These are phyloP conservation scores for Aspergillus hiratsukae DNA, from an alignment of 2,329 filamentous ascomycete genomes.

Conservation along the genomic window DNA sequence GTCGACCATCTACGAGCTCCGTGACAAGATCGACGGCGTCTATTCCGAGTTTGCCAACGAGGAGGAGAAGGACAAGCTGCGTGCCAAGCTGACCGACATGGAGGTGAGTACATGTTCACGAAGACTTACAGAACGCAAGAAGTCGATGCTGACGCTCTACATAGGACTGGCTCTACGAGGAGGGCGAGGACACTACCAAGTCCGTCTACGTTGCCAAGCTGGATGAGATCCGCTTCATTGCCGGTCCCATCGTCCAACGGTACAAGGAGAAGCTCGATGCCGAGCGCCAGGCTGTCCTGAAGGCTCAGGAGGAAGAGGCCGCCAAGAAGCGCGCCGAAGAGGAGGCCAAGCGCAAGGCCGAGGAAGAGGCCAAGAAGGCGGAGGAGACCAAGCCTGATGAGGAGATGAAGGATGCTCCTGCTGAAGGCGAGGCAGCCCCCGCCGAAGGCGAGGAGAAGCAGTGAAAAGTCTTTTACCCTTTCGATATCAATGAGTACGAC, in stretches of 20 bases:
- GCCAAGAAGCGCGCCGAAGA: conserved; percentile 61
- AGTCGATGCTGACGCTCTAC: conserved; percentile 17
- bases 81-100: conserved; percentile 72
- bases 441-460: conserved; percentile 37
- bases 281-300: conserved; percentile 69
- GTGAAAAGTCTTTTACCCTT: conserved; percentile 19
- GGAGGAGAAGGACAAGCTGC: conserved; percentile 85
- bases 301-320: conserved; percentile 61
- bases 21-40: conserved; percentile 89
- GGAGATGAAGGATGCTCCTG: conserved; percentile 60
- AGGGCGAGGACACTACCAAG: conserved; percentile 92
- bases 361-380: conserved; percentile 60
- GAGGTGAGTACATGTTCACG: conserved; percentile 62
- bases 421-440: conserved; percentile 32
- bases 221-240: conserved; percentile 87
- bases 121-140: not conserved
- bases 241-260: conserved; percentile 86
- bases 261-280: conserved; percentile 92
- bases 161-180: conserved; percentile 97
- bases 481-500: conserved; percentile 10
- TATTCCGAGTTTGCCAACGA: conserved; percentile 86
- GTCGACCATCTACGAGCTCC: conserved; percentile 93
- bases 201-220: conserved; percentile 91
- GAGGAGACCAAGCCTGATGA: conserved; percentile 39
- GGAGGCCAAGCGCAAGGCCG: conserved; percentile 73